Evolutionary conservation across 768 basidiomycete species (phyloP).

Genomic region (Chalciporus sphaerocephalus): DNA sequence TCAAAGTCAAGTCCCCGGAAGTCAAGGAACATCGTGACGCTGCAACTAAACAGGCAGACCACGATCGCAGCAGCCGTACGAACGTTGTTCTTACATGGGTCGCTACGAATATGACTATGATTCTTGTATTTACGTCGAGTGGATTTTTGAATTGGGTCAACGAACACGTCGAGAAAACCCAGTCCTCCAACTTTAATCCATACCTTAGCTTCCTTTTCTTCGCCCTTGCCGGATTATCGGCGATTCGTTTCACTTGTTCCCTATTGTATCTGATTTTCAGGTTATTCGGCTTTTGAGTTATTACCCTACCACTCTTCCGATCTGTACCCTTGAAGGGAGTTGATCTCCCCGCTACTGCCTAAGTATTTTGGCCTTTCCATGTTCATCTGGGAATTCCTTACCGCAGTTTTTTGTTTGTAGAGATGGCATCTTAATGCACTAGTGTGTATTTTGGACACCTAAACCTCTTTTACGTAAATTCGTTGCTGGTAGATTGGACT

Average conservation of each 20-base stretch:
- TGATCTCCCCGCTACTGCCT: neutral
- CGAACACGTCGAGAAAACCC: slow-evolving; percentile 46
- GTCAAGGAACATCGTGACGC: slow-evolving; percentile 81
- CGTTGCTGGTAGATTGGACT: neutral
- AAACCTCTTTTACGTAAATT: slow-evolving; percentile 1
- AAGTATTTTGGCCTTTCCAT: neutral
- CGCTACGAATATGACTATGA: slow-evolving; percentile 82
- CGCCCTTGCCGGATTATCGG: slow-evolving; percentile 69
- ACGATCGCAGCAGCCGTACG: slow-evolving; percentile 77
- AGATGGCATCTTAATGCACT: slow-evolving; percentile 5
- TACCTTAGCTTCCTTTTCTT: slow-evolving; percentile 82
- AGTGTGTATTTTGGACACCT: slow-evolving; percentile 14
- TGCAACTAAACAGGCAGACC: slow-evolving; percentile 85
- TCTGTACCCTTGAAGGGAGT: slow-evolving; percentile 6
- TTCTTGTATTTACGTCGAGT: slow-evolving; percentile 69
- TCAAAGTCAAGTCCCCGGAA: slow-evolving; percentile 64
- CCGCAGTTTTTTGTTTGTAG: slow-evolving; percentile 3
- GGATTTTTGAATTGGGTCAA: slow-evolving; percentile 75
- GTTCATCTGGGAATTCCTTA: neutral
- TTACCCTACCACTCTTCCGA: neutral
- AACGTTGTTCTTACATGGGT: slow-evolving; percentile 83
- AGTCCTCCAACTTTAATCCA: slow-evolving; percentile 73
- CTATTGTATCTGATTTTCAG: slow-evolving; percentile 74
- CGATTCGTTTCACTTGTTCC: slow-evolving; percentile 77
- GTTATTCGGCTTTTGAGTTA: slow-evolving; percentile 51